These are phyloP conservation scores for Chrysoporthe austroafricana DNA, from an alignment of 2,329 filamentous ascomycete species.

Conservation along the genomic window DNA sequence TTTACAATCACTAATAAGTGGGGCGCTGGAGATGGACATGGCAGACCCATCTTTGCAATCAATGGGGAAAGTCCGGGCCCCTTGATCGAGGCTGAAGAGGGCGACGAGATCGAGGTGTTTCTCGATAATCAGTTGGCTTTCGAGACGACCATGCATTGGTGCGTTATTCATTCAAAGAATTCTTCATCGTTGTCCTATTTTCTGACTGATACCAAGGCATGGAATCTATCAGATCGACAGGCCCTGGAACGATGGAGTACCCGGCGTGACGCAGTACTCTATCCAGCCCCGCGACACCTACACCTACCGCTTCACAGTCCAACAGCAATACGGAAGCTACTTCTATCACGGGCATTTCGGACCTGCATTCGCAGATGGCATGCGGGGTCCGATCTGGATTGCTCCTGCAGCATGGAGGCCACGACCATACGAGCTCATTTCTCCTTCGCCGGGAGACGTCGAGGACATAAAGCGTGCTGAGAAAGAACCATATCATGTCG, in stretches of 20 bases:
- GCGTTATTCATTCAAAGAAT: not conserved
- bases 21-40: constrained; percentile 26
- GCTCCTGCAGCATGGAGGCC: constrained; percentile 29
- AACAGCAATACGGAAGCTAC: constrained; percentile 30
- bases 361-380: constrained; percentile 30
- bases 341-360: constrained; percentile 32
- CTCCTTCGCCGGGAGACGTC: constrained; percentile 19
- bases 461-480: constrained; percentile 26
- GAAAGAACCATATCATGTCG: constrained; percentile 26
- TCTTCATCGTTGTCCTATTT: not conserved
- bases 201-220: constrained; percentile 17
- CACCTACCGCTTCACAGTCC: constrained; percentile 29
- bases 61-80: constrained; percentile 29
- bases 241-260: constrained; percentile 31
- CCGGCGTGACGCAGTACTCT: constrained; percentile 31
- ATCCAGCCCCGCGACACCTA: constrained; percentile 29
- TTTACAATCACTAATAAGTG: constrained; percentile 19
- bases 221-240: constrained; percentile 30
- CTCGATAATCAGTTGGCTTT: constrained; percentile 28
- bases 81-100: constrained; percentile 27
- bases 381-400: constrained; percentile 31
- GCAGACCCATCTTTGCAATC: constrained; percentile 28
- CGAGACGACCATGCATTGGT: constrained; percentile 31
- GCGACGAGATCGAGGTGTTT: constrained; percentile 29
- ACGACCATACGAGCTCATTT: constrained; percentile 28